These are phyloP conservation scores for Zoysia matrella DNA, from an alignment of 202 grass and related monocot genomes.

Conservation along the genomic window DNA sequence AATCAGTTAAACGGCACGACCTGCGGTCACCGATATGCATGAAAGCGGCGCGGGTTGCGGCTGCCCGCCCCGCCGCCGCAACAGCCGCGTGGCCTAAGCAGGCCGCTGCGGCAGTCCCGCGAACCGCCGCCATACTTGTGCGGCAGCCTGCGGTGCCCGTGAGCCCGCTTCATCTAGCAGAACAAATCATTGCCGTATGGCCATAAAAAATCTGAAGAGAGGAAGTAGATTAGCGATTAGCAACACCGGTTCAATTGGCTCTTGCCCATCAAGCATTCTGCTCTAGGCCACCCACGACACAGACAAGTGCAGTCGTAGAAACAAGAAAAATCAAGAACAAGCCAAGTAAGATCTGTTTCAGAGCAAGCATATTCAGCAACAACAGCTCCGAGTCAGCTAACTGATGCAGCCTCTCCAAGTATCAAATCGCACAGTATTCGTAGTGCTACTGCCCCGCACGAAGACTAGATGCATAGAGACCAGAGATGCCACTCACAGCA, in stretches of 20 bases:
- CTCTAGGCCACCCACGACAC: neutral
- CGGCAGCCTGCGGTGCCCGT: too few species aligned
- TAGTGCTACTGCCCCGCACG: neutral
- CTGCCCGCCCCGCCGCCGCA: too few species aligned
- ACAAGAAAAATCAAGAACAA: slow-evolving; percentile 18
- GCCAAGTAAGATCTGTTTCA: slow-evolving; percentile 27
- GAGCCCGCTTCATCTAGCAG: too few species aligned
- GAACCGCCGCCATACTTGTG: too few species aligned
- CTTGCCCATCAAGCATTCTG: slow-evolving; percentile 1
- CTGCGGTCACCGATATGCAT: too few species aligned
- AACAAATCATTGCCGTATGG: slow-evolving; percentile 69
- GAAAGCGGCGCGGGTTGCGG: too few species aligned
- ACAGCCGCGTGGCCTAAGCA: too few species aligned
- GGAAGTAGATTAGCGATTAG: slow-evolving; percentile 6
- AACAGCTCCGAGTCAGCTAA: neutral
- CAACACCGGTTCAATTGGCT: neutral
- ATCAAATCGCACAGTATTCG: slow-evolving; percentile 13
- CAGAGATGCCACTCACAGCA: slow-evolving; percentile 53
- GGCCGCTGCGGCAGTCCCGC: too few species aligned
- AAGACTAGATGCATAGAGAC: neutral
- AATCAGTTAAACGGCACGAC: too few species aligned
- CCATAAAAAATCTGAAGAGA: slow-evolving; percentile 77
- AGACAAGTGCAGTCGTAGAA: neutral
- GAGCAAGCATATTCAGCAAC: slow-evolving; percentile 23
- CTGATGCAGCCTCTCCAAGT: neutral